Percentiles rank a stretch among this genome's conserved stretches.
phyloP scores from a whole-genome alignment of 2,329 filamentous ascomycete species.

The Talaromyces amestolkiae region DNA sequence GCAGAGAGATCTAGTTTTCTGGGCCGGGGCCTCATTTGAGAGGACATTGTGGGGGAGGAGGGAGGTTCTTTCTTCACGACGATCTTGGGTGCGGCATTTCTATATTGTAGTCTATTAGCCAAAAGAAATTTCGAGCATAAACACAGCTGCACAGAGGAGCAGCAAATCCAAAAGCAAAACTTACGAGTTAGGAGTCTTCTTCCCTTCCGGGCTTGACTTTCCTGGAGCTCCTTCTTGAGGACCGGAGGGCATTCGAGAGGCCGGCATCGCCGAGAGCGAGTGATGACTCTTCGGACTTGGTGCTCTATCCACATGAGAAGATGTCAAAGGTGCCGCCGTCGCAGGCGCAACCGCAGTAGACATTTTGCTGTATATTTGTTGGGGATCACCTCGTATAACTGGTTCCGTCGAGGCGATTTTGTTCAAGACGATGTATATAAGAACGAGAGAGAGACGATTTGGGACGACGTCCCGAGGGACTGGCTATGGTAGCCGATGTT shows the following conservation, averaged over 20 bases:
- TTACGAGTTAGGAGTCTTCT: conserved; percentile 49
- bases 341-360: conserved; percentile 50
- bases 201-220: conserved; percentile 38
- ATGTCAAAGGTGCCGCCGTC: conserved; percentile 42
- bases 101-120: conserved; percentile 37
- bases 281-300: conserved; percentile 47
- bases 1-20: conserved; percentile 48
- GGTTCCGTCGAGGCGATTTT: background rate
- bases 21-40: conserved; percentile 56
- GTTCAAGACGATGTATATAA: background rate
- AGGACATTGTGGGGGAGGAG: conserved; percentile 71
- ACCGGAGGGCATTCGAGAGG: conserved; percentile 32
- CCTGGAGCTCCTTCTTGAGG: conserved; percentile 35
- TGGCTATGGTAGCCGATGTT: conserved; percentile 11
- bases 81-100: conserved; percentile 65
- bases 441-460: conserved; percentile 3
- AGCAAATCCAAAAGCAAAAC: conserved; percentile 24
- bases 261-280: conserved; percentile 37
- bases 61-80: conserved; percentile 93
- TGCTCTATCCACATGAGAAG: conserved; percentile 44
- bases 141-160: background rate
- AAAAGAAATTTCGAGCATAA: background rate
- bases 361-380: conserved; percentile 34
- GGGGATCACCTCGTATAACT: background rate
- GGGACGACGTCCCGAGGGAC: conserved; percentile 17